Evolutionary conservation across 345 rosid genomes (phyloP).

Genomic region (Melastoma malabathricum): DNA sequence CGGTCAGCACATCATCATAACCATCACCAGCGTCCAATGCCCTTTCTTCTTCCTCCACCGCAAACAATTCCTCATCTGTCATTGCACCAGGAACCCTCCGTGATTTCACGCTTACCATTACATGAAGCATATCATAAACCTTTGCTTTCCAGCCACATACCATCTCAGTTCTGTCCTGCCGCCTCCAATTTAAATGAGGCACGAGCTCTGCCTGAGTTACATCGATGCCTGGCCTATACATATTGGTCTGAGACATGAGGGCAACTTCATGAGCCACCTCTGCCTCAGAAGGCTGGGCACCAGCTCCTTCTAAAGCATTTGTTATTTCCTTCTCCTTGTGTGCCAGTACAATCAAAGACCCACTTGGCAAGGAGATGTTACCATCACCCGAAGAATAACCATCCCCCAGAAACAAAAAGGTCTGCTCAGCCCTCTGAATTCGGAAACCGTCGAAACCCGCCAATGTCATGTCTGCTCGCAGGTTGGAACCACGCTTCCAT

Average conservation of each 20-base stretch:
- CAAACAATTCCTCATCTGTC: constrained; percentile 95
- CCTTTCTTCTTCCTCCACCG: constrained; percentile 68
- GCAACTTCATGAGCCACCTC: constrained; percentile 93
- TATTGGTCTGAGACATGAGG: constrained; percentile 92
- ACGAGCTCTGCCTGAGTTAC: constrained; percentile 93
- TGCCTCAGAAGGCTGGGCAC: constrained; percentile 80
- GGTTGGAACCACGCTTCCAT: constrained; percentile 96
- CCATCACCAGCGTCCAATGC: constrained; percentile 48
- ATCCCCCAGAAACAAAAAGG: constrained; percentile 81
- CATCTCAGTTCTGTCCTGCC: constrained; percentile 91
- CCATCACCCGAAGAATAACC: constrained; percentile 73
- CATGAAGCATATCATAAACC: constrained; percentile 94
- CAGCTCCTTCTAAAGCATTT: constrained; percentile 96
- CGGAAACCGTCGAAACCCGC: constrained; percentile 97
- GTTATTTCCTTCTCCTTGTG: constrained; percentile 94
- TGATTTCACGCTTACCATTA: constrained; percentile 92
- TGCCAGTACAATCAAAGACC: constrained; percentile 78
- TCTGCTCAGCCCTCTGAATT: constrained; percentile 88
- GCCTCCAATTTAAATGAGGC: constrained; percentile 90
- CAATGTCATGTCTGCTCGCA: constrained; percentile 97
- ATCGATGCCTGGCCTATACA: constrained; percentile 99
- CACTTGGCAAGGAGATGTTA: constrained; percentile 45
- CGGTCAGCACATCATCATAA: constrained; percentile 68
- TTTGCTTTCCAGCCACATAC: constrained; percentile 96
- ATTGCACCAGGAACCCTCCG: constrained; percentile 97